Base-by-base conservation (phyloP, 2,329 filamentous ascomycete genomes). In the Cladorrhinum sp. region DNA sequence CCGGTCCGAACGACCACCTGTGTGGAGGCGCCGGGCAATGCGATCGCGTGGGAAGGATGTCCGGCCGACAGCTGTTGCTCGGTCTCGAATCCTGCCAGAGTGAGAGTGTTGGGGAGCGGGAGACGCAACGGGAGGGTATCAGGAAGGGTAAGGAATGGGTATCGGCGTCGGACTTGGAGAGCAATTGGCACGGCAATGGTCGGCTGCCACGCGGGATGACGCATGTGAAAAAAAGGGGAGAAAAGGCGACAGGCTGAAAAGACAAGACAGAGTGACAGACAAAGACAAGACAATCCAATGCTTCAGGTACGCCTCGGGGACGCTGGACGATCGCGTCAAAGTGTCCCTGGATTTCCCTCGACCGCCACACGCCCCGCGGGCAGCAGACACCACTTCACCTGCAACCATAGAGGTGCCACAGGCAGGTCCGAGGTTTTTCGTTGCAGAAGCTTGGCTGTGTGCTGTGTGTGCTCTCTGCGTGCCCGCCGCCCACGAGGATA, bases 401-500 rank as follows among this genome's bases (percentile, higher is more conserved):
- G 38, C 52, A n/a, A 56, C 13, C 38, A 18, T 12, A 36, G 24
- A 23, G 41, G 41, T 45, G 38, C 53, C 29, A 55, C 52, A 36
- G 51, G 51, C 51, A 53, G 51, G 52, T 50, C 60, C 63, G 61
- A 58, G 63, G 63, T 60, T 62, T 61, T 61, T 63, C 61, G 61
- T 63, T 54, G 48, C 56, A 58, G 50, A 58, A 52, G 56, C 56
- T 52, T 45, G 61, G 24, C 27, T 24, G 41, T 18, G 24, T 29
- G 59, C 41, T 18, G 16, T n/a, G 16, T n/a, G 41, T 45, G 41
- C 10, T 50, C 45, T 13, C 45, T 29, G 57, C 55, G 55, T 62
- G 57, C 61, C 38, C 59, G 57, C 41, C 61, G 55, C 51, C 63
- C 59, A 58, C 61, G 50, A 63, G 50, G 58, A 59, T 57, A 50